These are phyloP conservation scores for Aspergillus pseudotamarii DNA, from an alignment of 2,329 filamentous ascomycete genomes.

Conservation along the genomic window DNA sequence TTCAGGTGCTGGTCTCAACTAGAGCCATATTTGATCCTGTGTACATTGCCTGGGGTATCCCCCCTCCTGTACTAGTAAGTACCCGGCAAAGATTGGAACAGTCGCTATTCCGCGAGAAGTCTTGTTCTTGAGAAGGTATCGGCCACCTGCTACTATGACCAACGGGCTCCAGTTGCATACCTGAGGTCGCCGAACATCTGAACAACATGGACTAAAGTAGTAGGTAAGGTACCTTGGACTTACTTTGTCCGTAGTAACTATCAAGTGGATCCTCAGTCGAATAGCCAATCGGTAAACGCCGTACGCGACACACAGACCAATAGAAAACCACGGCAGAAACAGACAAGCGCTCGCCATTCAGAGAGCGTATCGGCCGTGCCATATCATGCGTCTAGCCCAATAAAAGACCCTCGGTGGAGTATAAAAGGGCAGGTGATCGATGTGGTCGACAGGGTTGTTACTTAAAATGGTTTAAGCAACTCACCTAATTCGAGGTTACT, in stretches of 20 bases:
- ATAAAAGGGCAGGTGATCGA: not conserved
- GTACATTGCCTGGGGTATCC: not conserved
- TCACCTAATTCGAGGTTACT: not conserved
- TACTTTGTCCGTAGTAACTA: no score
- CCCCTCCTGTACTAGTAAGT: not conserved
- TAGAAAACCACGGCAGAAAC: not conserved
- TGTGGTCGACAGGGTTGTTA: not conserved
- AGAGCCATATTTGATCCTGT: not conserved
- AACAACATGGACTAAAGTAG: not conserved
- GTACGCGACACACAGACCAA: not conserved
- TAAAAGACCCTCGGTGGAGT: not conserved
- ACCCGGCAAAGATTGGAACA: not conserved
- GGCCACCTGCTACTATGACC: not conserved
- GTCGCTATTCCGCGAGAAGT: not conserved
- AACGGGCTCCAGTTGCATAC: not conserved
- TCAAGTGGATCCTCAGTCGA: not conserved
- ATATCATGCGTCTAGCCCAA: not conserved
- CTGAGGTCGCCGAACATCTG: not conserved
- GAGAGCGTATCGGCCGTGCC: not conserved
- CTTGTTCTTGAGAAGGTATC: no score
- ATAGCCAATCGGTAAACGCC: constrained; percentile 1
- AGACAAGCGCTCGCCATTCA: constrained; percentile 1
- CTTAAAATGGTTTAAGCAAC: not conserved
- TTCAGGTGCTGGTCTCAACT: not conserved
- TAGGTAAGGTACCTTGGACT: no score